Evolutionary conservation across 352 stramenopile genomes (phyloP).

Genomic region (Phytophthora idaei): DNA sequence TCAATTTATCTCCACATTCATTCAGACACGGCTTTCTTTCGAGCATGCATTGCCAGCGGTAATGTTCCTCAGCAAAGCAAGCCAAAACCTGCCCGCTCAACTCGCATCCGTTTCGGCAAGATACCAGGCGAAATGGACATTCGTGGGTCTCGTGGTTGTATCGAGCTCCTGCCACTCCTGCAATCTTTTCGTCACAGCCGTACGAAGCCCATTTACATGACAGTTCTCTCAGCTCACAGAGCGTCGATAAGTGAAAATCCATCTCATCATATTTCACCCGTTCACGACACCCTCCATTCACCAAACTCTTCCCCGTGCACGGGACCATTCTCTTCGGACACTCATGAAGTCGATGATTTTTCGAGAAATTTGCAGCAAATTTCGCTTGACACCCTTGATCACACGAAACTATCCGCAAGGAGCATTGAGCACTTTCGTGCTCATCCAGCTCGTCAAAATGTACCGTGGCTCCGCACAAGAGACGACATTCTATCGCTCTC

Average conservation of each 20-base stretch:
- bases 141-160: constrained; percentile 62
- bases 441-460: constrained; percentile 47
- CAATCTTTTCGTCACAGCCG: constrained; percentile 52
- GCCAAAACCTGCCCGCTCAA: constrained; percentile 45
- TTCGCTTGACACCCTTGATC: constrained; percentile 37
- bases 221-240: constrained; percentile 55
- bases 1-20: constrained; percentile 11
- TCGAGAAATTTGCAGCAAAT: constrained; percentile 51
- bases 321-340: constrained; percentile 62
- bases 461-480: constrained; percentile 49
- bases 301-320: constrained; percentile 32
- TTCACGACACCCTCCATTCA: constrained; percentile 46
- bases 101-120: constrained; percentile 57
- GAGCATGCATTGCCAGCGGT: constrained; percentile 67
- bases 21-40: constrained; percentile 52
- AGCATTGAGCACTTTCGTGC: constrained; percentile 62
- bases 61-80: constrained; percentile 65
- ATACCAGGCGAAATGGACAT: constrained; percentile 57
- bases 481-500: constrained; percentile 51
- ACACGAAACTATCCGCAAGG: constrained; percentile 53
- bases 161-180: constrained; percentile 45
- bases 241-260: constrained; percentile 54
- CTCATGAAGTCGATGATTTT: constrained; percentile 41
- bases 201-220: constrained; percentile 59
- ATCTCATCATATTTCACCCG: constrained; percentile 59